Conservation (phyloP, 306 rosid genomes). For the Vigna unguiculata region DNA sequence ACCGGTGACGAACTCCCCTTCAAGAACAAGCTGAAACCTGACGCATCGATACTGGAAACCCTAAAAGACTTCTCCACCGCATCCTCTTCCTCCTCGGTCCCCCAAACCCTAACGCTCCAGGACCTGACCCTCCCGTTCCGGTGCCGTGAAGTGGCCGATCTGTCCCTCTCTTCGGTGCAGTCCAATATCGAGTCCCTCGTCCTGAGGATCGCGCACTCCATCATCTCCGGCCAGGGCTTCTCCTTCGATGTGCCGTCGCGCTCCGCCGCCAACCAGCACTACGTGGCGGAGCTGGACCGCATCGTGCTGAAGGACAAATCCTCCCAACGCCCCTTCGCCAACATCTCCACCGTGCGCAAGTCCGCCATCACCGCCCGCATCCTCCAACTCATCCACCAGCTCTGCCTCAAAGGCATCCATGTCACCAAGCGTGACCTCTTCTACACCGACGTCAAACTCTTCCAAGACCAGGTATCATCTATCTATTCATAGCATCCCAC, state of each 20-base stretch:
- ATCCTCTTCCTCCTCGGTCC: slow-evolving; percentile 40
- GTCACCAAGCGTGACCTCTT: slow-evolving; percentile 96
- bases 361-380: slow-evolving; percentile 74
- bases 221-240: slow-evolving; percentile 82
- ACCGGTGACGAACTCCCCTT: slow-evolving; percentile 41
- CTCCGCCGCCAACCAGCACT: slow-evolving; percentile 79
- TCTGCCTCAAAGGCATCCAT: slow-evolving; percentile 77
- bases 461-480: slow-evolving; percentile 69
- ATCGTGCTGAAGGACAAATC: slow-evolving; percentile 82
- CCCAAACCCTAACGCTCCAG: slow-evolving; percentile 74
- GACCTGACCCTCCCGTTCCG: slow-evolving; percentile 72
- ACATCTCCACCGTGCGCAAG: slow-evolving; percentile 81
- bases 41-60: slow-evolving; percentile 33
- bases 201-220: slow-evolving; percentile 66
- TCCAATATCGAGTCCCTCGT: slow-evolving; percentile 63
- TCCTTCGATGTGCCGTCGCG: slow-evolving; percentile 91
- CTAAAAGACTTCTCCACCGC: slow-evolving; percentile 45
- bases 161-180: slow-evolving; percentile 74
- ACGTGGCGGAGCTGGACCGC: slow-evolving; percentile 88
- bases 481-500: not conserved
- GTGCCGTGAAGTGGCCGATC: slow-evolving; percentile 86
- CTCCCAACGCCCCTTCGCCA: slow-evolving; percentile 75
- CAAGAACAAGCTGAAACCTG: slow-evolving; percentile 47
- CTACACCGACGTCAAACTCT: slow-evolving; percentile 92
- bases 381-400: slow-evolving; percentile 85